A percentile compares a stretch with the other conserved stretches of the same genome.
phyloP scores from a whole-genome alignment of 2,329 filamentous ascomycete species.

The Colletotrichum agaves region DNA sequence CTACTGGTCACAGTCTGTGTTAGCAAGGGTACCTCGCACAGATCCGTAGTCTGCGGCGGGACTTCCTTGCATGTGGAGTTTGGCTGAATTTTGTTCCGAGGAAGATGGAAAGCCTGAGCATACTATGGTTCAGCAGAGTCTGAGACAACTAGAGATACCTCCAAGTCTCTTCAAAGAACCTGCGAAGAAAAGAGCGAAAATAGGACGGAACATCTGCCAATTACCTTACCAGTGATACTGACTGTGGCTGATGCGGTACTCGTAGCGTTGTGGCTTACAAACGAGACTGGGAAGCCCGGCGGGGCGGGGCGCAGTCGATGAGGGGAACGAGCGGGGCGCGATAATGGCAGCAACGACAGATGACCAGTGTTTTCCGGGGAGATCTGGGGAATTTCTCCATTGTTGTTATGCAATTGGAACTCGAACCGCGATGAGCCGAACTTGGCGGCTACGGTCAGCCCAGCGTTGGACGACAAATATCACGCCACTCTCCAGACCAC shows the following conservation, averaged over 20 bases:
- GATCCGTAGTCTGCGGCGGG: too few relatives aligned
- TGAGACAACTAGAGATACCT: too few relatives aligned
- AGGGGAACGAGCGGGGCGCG: conserved; percentile 11
- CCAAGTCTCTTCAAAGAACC: too few relatives aligned
- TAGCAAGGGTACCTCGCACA: too few relatives aligned
- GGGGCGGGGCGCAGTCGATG: neutral
- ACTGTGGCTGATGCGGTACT: neutral
- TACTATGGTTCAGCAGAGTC: too few relatives aligned
- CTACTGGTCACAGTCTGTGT: too few relatives aligned
- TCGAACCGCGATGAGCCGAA: conserved; percentile 10
- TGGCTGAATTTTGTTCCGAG: too few relatives aligned
- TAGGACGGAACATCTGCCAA: neutral
- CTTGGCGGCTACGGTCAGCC: conserved; percentile 30
- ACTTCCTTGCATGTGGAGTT: too few relatives aligned
- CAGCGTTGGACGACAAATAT: conserved; percentile 34
- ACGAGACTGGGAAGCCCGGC: neutral
- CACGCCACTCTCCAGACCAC: conserved; percentile 26
- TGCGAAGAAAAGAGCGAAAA: too few relatives aligned
- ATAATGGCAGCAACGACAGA: neutral
- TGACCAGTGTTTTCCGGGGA: conserved; percentile 22
- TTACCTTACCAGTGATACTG: neutral
- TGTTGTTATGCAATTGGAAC: conserved; percentile 11
- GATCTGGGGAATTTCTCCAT: conserved; percentile 19
- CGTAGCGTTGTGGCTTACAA: neutral
- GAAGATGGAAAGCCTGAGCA: too few relatives aligned